Conservation (phyloP, 208 protist species). For the Trypanosoma conorhini region DNA sequence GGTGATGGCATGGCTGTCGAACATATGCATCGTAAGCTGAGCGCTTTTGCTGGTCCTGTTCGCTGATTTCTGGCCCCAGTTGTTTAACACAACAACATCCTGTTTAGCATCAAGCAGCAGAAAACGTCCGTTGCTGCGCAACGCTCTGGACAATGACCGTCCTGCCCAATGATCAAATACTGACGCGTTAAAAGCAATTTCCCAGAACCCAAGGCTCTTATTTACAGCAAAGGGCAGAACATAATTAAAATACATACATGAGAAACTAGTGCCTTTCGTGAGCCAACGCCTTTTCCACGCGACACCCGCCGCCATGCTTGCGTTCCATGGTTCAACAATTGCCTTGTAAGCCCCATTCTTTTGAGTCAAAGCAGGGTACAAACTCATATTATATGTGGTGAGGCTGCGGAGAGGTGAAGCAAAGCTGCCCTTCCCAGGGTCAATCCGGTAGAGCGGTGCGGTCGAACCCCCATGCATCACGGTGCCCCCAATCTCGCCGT, state of each 20-base stretch:
- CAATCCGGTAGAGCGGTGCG: slow-evolving; percentile 3
- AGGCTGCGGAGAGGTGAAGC: neutral
- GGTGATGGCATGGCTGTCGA: slow-evolving; percentile 37
- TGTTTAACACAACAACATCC: slow-evolving; percentile 54
- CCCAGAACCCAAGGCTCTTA: slow-evolving; percentile 44
- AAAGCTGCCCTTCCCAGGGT: slow-evolving; percentile 4
- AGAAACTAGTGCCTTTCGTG: slow-evolving; percentile 23
- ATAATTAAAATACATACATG: slow-evolving; percentile 60
- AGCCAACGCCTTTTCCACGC: neutral
- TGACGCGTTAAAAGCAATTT: slow-evolving; percentile 42
- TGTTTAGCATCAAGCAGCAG: slow-evolving; percentile 42
- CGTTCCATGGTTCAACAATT: slow-evolving; percentile 41
- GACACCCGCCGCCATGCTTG: slow-evolving; percentile 4
- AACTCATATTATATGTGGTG: neutral
- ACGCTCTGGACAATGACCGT: slow-evolving; percentile 27
- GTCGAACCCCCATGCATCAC: slow-evolving; percentile 11
- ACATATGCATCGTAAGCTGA: neutral
- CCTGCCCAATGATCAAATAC: slow-evolving; percentile 4
- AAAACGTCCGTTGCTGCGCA: slow-evolving; percentile 54
- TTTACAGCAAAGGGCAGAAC: slow-evolving; percentile 49
- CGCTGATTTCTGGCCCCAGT: slow-evolving; percentile 40
- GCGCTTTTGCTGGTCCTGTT: neutral
- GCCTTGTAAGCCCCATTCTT: slow-evolving; percentile 33
- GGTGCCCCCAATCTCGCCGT: neutral
- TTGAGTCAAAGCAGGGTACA: neutral